phyloP scores from a whole-genome alignment of 139 green algal genomes.

The Chlamydomonas schloesseri region DNA sequence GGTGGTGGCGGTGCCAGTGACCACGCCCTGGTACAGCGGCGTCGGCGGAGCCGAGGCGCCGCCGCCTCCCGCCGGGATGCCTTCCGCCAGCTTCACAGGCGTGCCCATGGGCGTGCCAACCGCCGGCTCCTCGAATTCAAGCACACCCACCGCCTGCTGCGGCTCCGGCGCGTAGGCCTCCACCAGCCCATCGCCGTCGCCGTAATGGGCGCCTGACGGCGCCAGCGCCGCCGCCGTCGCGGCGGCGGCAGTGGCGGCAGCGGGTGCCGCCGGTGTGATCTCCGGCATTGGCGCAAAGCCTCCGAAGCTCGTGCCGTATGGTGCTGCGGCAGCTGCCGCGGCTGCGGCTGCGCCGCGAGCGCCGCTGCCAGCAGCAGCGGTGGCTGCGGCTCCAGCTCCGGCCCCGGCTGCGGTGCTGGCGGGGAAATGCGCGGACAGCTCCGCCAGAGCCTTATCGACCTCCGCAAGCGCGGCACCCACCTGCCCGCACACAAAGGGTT shows the following conservation, averaged over 20 bases:
- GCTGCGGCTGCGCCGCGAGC: not conserved
- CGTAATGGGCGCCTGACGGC: not conserved
- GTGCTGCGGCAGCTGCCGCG: not conserved
- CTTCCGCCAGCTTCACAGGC: slow-evolving; percentile 18
- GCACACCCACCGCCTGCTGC: too few species aligned
- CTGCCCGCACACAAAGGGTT: too few species aligned
- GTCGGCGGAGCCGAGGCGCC: not conserved
- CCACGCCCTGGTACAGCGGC: slow-evolving; percentile 17
- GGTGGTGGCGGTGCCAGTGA: not conserved
- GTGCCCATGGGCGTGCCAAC: not conserved
- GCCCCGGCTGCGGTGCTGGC: not conserved
- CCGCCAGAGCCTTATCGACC: not conserved
- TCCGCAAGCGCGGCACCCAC: not conserved
- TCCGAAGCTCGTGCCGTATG: too few species aligned
- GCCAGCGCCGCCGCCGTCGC: too few species aligned
- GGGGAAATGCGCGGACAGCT: not conserved
- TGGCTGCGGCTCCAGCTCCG: not conserved
- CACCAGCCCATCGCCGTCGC: not conserved
- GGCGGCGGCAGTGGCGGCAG: too few species aligned
- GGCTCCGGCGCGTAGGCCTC: not conserved
- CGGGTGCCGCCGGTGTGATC: too few species aligned
- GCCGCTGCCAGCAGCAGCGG: too few species aligned
- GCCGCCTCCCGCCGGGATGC: not conserved
- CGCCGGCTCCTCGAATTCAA: not conserved
- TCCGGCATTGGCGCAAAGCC: too few species aligned